Conservation (phyloP, 129 eudicot species). For the Chrysanthemum lavandulifolium region DNA sequence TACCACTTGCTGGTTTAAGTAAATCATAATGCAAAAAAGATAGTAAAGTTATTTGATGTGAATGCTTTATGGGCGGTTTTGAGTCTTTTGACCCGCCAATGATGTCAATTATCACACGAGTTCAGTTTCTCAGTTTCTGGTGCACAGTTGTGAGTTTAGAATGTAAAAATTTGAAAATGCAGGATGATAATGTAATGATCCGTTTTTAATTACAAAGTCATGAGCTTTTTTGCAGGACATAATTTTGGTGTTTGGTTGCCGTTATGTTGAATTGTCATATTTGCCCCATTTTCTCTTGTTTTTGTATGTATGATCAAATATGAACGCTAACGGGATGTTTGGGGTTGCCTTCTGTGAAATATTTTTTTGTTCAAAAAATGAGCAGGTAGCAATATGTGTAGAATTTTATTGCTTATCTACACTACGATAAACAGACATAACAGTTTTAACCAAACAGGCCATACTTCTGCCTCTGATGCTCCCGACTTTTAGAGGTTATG, state of each 20-base stretch:
- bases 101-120: background rate
- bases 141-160: constrained; percentile 24
- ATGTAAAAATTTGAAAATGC: background rate
- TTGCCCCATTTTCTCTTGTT: background rate
- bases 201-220: background rate
- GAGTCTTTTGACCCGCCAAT: background rate
- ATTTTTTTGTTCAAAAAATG: too few species aligned
- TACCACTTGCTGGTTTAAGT: constrained; percentile 45
- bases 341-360: too few species aligned
- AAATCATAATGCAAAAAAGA: constrained; percentile 2
- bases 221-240: background rate
- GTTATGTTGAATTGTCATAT: background rate
- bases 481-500: too few species aligned
- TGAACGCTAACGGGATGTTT: too few species aligned
- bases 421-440: too few species aligned
- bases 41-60: background rate
- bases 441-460: too few species aligned
- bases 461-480: too few species aligned
- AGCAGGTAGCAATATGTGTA: too few species aligned
- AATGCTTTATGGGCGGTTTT: constrained; percentile 12
- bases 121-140: background rate
- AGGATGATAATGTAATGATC: constrained; percentile 4
- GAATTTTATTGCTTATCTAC: too few species aligned
- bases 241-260: constrained; percentile 11
- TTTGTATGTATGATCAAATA: background rate